Percentiles rank a stretch among this genome's conserved stretches.
Evolutionary conservation across 495 filamentous ascomycete species (phyloP).

Genomic region (Alectoria sarmentosa): DNA sequence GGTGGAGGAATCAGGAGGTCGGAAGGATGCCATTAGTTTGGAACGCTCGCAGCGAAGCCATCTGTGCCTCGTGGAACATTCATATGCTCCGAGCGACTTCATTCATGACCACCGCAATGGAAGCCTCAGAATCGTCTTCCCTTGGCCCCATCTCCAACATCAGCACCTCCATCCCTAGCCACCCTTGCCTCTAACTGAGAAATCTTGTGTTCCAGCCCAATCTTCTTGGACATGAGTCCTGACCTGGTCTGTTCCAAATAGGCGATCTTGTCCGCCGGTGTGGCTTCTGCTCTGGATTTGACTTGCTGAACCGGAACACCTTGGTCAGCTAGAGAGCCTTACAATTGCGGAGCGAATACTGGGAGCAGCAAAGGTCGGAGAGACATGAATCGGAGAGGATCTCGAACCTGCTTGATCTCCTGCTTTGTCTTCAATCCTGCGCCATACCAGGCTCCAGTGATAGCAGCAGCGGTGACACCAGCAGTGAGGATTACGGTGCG

Average conservation of each 20-base stretch:
- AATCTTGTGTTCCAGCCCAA: conserved; percentile 51
- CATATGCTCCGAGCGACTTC: background rate
- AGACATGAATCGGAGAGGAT: background rate
- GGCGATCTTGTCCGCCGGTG: conserved; percentile 47
- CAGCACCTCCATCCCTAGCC: background rate
- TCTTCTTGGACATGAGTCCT: conserved; percentile 43
- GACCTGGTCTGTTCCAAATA: conserved; percentile 43
- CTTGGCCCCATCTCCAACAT: background rate
- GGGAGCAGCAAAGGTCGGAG: background rate
- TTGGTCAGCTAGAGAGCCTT: background rate
- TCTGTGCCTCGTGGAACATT: background rate
- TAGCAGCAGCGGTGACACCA: conserved; percentile 44
- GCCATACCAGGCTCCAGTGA: conserved; percentile 47
- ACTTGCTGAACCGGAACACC: conserved; percentile 26
- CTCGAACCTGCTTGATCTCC: conserved; percentile 39
- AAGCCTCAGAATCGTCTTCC: background rate
- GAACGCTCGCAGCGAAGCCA: background rate
- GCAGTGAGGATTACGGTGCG: conserved; percentile 38
- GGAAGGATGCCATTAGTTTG: background rate
- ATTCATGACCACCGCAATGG: background rate
- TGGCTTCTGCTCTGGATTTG: conserved; percentile 41
- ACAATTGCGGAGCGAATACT: background rate
- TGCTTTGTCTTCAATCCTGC: conserved; percentile 45
- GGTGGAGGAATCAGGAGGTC: background rate
- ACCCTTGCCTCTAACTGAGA: conserved; percentile 36